Evolutionary conservation across 1,284 basidiomycete species (phyloP), one percentile per base, ranked within the genome.

Genomic region (Austroboletus novae-zelandiae): DNA sequence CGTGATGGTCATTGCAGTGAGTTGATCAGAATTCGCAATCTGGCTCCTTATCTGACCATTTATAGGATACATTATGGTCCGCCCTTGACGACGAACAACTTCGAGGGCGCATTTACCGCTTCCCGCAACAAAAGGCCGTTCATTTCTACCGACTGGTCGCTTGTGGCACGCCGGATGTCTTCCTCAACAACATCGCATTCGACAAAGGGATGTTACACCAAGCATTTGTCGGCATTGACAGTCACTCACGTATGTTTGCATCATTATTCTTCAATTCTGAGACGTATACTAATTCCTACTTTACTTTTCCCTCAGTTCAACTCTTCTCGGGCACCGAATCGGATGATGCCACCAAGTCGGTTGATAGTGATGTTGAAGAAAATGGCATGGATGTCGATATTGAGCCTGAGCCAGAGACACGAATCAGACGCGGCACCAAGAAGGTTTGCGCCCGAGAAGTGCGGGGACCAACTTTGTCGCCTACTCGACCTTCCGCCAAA

Each of bases 1-100:
- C 20, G 30, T 67, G 1, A 48, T 67, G 44, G 34, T 62, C 2
- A 48, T 66, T 0, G 37, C 51, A 0, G 58, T 62, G 0, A 25
- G 60, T 58, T 9, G 9, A 15, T n/a, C 34, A 7, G 13, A 14
- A 14, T 35, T 35, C 34, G 30, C 15, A 35, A 3, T 35, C 15
- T 14, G 14, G 11, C 34, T 35, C 3, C 11, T 7, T 31, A 35
- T 2, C 8, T 25, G 6, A 17, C 2, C 17, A 2, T 6, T 25
- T 25, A 9, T 14, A 50, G 50, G 47, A 61, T 11, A 58, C 48
- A 0, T n/a, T 49, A 0, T 61, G 59, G 52, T 58, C 56, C 1
- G 40, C 50, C 0, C 20, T 58, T 0, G 48, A 59, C 0, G 43
- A 59, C 2, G 37, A 59, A 14, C 56, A 59, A 23, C 9, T 59